Percentiles rank a stretch among this genome's conserved stretches.
These are phyloP conservation scores for Geranium brycei DNA, from an alignment of 345 rosid genomes.

Conservation along the genomic window DNA sequence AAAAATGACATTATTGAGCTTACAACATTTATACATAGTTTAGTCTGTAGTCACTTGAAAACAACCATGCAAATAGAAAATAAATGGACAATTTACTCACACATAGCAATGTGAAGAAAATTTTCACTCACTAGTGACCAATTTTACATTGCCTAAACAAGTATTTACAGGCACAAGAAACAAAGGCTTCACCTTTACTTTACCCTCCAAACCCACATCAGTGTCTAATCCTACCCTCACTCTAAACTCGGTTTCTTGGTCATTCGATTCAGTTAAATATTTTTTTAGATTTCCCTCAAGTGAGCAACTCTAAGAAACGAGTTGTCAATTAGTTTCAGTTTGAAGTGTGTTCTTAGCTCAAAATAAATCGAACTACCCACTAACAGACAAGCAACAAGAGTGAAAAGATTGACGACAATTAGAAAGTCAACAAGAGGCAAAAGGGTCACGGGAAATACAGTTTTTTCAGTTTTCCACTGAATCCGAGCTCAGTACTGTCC, in stretches of 20 bases:
- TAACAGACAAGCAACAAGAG: background rate
- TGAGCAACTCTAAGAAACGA: background rate
- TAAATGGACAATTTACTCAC: no score
- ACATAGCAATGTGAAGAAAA: background rate
- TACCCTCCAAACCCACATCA: background rate
- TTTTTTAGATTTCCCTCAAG: background rate
- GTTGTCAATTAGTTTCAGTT: background rate
- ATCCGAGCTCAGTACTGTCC: conserved; percentile 36
- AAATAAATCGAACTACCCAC: background rate
- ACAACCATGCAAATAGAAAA: background rate
- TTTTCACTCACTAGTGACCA: no score
- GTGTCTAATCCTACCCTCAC: background rate
- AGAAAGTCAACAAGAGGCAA: background rate
- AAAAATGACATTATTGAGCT: no score
- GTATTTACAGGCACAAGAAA: background rate
- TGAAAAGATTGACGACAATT: background rate
- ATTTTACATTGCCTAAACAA: no score
- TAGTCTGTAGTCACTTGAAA: no score
- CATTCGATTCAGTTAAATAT: no score
- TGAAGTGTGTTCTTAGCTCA: background rate
- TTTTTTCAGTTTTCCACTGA: conserved; percentile 30
- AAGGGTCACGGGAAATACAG: background rate
- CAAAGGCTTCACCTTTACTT: background rate
- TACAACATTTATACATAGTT: no score
- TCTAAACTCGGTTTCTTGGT: background rate